Evolutionary conservation across 495 filamentous ascomycete genomes (phyloP).

Genomic region (Trichoderma orchidacearum): DNA sequence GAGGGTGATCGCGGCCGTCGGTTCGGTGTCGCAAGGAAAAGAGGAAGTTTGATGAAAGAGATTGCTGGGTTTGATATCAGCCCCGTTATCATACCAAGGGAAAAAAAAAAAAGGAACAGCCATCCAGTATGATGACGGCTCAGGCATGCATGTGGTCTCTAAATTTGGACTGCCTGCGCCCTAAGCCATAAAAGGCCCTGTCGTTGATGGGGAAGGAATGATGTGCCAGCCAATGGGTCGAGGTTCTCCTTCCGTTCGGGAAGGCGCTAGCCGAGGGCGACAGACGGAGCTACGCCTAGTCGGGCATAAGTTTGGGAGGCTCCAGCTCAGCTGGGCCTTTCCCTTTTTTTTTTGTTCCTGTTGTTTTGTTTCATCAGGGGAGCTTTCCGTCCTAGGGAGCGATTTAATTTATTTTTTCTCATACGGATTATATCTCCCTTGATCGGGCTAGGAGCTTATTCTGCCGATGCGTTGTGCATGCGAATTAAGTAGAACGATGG

Average conservation of each 20-base stretch:
- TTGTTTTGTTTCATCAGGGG: conserved; percentile 1
- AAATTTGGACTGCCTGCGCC: not conserved
- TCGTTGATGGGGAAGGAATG: no score
- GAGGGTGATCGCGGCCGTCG: conserved; percentile 1
- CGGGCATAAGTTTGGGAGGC: not conserved
- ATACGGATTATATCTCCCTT: no score
- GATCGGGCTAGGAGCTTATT: not conserved
- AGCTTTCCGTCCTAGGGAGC: not conserved
- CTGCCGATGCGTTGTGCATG: not conserved
- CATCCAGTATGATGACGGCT: not conserved
- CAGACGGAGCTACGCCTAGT: not conserved
- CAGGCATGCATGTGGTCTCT: not conserved
- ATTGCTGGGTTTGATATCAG: no score
- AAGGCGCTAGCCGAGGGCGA: not conserved
- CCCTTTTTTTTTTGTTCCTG: not conserved
- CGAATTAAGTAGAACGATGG: not conserved
- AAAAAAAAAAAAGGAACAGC: no score
- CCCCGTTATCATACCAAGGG: no score
- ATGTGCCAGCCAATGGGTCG: not conserved
- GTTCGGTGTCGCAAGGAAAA: not conserved
- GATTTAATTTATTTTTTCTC: not conserved
- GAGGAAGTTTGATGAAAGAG: not conserved
- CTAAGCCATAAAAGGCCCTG: not conserved
- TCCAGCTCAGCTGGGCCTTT: not conserved
- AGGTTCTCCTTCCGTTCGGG: not conserved